Evolutionary conservation across 1,284 basidiomycete genomes (phyloP), one percentile per base, ranked within the genome.

Genomic region (Amylostereum chailletii): DNA sequence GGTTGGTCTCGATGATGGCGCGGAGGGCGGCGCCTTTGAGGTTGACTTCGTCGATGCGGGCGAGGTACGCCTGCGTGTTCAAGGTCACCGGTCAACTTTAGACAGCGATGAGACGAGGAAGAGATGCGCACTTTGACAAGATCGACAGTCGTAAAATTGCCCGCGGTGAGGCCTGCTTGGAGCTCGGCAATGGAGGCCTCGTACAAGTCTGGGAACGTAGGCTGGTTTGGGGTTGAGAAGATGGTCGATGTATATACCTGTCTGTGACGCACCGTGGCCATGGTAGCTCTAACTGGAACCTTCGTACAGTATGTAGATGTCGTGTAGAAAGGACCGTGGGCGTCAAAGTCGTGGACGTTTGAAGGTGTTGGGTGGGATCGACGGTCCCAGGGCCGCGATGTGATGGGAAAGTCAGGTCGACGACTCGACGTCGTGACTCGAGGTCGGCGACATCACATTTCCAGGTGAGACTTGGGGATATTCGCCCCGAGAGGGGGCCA

Each of bases 41-140:
- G 57, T 87, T 86, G 40, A 86, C 84, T 60, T 87, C 83, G 6
- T 81, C 76, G 42, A 86, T 85, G 3, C 84, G 72, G 3, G 79
- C 75, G 48, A 85, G 74, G 60, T 88, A 87, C 0, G 83, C 81
- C 79, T 80, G 48, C 11, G 8, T 11, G 40, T 31, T n/a, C 29
- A 32, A 45, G 36, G 11, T 6, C 27, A 42, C 9, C 42, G 33
- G 33, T 29, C 41, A 32, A 34, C 45, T 32, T 26, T n/a, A n/a
- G 6, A 9, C 19, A 47, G 4, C 11, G 11, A 46, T 30, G 6
- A 36, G 9, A 31, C 36, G 30, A 7, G 37, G 32, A 41, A 38
- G 6, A 10, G 0, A 41, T 6, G 55, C 62, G 38, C 47, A 75
- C 81, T 67, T 81, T 80, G 34, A 86, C 75, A 1, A 86, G 70